These are phyloP conservation scores for Haematococcus sp. DNA, from an alignment of 139 green algal genomes.

Conservation along the genomic window DNA sequence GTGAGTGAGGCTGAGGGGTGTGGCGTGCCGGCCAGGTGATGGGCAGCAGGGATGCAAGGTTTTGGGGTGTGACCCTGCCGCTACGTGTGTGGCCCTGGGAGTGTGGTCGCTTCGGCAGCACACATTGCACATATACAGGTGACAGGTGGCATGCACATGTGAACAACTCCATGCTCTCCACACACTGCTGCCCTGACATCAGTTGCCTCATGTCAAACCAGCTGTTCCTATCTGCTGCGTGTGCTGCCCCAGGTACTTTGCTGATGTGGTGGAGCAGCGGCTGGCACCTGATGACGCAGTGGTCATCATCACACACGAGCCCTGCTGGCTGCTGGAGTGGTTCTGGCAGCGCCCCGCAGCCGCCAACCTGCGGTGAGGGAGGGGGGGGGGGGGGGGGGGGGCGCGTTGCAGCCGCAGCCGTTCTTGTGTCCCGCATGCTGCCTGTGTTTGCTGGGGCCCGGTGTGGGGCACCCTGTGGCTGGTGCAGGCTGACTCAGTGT, in stretches of 20 bases:
- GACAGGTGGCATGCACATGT: not conserved
- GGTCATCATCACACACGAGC: slow-evolving; percentile 87
- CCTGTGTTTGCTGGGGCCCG: no score
- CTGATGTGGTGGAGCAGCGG: slow-evolving; percentile 74
- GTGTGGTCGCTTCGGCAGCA: not conserved
- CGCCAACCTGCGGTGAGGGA: not conserved
- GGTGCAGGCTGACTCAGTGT: no score
- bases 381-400: no score
- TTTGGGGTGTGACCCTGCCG: not conserved
- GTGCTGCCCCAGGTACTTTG: slow-evolving; percentile 71
- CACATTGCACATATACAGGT: not conserved
- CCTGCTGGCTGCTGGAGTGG: slow-evolving; percentile 84
- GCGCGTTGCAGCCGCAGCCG: no score
- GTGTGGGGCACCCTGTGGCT: no score
- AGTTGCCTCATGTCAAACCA: not conserved
- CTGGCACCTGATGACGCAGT: slow-evolving; percentile 67
- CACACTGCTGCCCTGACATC: not conserved
- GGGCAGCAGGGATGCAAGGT: not conserved
- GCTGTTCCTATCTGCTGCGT: not conserved
- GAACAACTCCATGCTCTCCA: not conserved
- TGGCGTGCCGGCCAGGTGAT: not conserved
- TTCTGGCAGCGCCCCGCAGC: slow-evolving; percentile 48
- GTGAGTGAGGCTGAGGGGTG: slow-evolving; percentile 15
- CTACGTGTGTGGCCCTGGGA: not conserved
- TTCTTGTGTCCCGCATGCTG: no score